A percentile compares a stretch with the other conserved stretches of the same genome.
Conservation (phyloP, 768 basidiomycete species). For the Daedaleopsis sinensis region DNA sequence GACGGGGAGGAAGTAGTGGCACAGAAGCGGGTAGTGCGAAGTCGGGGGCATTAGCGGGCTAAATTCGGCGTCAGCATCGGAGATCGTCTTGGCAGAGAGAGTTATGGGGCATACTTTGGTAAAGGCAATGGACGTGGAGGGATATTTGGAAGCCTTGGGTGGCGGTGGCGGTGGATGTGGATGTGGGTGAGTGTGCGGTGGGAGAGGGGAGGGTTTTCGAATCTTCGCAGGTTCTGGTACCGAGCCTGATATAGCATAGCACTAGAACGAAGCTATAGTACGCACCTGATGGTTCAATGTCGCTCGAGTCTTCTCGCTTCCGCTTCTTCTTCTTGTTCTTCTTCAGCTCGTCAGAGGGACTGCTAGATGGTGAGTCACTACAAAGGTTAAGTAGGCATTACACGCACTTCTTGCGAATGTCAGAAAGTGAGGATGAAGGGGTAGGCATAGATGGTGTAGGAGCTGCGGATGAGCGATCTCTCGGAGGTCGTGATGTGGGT, state of each 20-base stretch:
- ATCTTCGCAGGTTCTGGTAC: conserved; percentile 45
- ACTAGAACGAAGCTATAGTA: conserved; percentile 10
- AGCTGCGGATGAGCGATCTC: conserved; percentile 51
- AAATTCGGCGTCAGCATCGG: neutral
- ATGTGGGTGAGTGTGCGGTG: conserved; percentile 37
- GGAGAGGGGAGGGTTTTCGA: conserved; percentile 60
- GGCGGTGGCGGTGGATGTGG: conserved; percentile 27
- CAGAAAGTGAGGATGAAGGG: conserved; percentile 54
- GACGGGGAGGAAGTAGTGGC: conserved; percentile 60
- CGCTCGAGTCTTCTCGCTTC: conserved; percentile 77
- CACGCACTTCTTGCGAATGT: conserved; percentile 65
- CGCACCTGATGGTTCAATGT: conserved; percentile 61
- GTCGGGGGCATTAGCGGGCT: conserved; percentile 51
- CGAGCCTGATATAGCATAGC: conserved; percentile 11
- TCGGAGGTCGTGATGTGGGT: conserved; percentile 40
- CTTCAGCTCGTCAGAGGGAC: conserved; percentile 55
- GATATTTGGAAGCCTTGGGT: conserved; percentile 60
- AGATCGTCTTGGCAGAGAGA: neutral
- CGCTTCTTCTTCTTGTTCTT: conserved; percentile 82
- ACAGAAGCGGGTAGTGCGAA: conserved; percentile 56
- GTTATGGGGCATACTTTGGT: conserved; percentile 48
- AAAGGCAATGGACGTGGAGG: conserved; percentile 42
- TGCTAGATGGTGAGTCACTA: conserved; percentile 19
- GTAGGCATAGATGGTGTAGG: conserved; percentile 47
- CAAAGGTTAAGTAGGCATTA: conserved; percentile 1